Percentiles rank a stretch among this genome's conserved stretches.
phyloP scores from a whole-genome alignment of 805 yeast genomes.

The Kazachstania viticola region DNA sequence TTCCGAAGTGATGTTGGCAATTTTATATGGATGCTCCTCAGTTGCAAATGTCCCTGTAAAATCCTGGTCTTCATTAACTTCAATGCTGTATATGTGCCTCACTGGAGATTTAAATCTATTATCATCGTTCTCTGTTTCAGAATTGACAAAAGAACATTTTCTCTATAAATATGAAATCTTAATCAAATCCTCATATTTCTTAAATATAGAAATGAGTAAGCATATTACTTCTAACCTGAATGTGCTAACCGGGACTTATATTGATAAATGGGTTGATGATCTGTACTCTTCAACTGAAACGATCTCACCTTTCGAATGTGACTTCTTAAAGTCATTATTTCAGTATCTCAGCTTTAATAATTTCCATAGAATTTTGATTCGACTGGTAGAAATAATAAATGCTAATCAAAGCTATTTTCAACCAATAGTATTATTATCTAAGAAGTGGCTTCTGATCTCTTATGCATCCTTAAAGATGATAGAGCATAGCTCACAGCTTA shows the following conservation, averaged over 20 bases:
- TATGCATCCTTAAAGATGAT: conserved; percentile 12
- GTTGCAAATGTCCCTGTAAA: conserved; percentile 2
- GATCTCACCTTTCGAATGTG: conserved; percentile 15
- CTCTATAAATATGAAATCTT: conserved; percentile 21
- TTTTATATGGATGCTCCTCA: conserved; percentile 9
- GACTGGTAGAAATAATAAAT: conserved; percentile 4
- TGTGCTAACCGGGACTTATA: conserved; percentile 23
- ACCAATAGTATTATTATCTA: conserved; percentile 4
- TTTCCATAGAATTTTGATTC: conserved; percentile 13
- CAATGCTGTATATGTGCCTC: conserved; percentile 10
- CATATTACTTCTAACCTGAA: conserved; percentile 23
- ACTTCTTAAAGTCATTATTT: conserved; percentile 13
- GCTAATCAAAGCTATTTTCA: conserved; percentile 5
- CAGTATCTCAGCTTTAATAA: conserved; percentile 18
- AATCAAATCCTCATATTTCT: conserved; percentile 25
- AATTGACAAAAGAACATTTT: conserved; percentile 11
- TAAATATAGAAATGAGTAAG: conserved; percentile 26
- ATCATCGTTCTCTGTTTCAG: no score
- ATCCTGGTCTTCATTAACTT: conserved; percentile 15
- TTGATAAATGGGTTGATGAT: conserved; percentile 22
- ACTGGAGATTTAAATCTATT: conserved; percentile 5
- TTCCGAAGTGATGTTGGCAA: conserved; percentile 21
- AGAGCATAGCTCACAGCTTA: conserved; percentile 1
- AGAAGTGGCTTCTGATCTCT: conserved; percentile 8
- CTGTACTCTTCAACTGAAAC: neutral